These are phyloP conservation scores for Naganishia cerealis DNA, from an alignment of 1,284 basidiomycete species.

Conservation along the genomic window DNA sequence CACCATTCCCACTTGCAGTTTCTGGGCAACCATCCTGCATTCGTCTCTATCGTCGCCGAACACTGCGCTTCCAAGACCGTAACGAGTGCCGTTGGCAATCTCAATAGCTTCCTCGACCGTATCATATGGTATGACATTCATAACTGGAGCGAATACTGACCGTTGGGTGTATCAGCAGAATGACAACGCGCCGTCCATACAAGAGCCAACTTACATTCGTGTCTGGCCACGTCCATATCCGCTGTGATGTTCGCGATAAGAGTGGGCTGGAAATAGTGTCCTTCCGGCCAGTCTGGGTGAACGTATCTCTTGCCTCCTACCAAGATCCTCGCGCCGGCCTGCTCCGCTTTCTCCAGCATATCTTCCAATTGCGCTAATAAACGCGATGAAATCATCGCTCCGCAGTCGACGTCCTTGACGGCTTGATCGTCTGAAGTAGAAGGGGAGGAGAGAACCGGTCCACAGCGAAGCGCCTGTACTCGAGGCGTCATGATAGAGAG, in stretches of 20 bases:
- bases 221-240: conserved; percentile 71
- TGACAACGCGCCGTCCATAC: not conserved
- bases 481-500: conserved; percentile 66
- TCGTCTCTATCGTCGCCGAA: conserved; percentile 77
- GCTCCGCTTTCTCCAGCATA: conserved; percentile 70
- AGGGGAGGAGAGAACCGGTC: conserved; percentile 42
- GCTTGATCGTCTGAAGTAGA: conserved; percentile 13
- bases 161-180: not conserved
- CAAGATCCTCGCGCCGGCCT: conserved; percentile 68
- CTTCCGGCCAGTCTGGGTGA: conserved; percentile 67
- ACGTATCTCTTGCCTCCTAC: conserved; percentile 66
- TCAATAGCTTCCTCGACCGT: conserved; percentile 76
- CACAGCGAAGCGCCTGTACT: conserved; percentile 67
- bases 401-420: conserved; percentile 45
- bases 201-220: conserved; percentile 64
- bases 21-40: conserved; percentile 73
- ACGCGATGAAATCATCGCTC: conserved; percentile 57
- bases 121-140: conserved; percentile 77
- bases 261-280: conserved; percentile 83
- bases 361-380: conserved; percentile 68
- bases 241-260: conserved; percentile 77
- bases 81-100: conserved; percentile 81
- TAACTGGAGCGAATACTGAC: conserved; percentile 86
- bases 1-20: conserved; percentile 91
- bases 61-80: conserved; percentile 92